A percentile compares a stretch with the other conserved stretches of the same genome.
Evolutionary conservation across 345 rosid genomes (phyloP).

Genomic region (Eucalyptus sp.): DNA sequence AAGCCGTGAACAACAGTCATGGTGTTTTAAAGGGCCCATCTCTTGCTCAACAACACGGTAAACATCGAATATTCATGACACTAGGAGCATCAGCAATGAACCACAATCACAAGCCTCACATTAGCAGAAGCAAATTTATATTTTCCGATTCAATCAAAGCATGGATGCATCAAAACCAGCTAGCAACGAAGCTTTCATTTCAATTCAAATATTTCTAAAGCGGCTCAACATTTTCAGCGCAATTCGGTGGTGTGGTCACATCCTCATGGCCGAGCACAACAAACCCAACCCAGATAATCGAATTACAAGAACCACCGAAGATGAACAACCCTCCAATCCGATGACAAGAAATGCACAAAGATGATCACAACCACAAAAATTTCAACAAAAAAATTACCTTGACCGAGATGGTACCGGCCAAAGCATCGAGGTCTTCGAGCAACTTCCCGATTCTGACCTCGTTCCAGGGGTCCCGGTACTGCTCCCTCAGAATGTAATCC

Average conservation of each 20-base stretch:
- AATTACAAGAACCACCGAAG: not conserved
- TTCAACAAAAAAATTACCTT: constrained; percentile 27
- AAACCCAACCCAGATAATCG: not conserved
- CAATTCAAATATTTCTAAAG: not conserved
- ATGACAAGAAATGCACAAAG: not conserved
- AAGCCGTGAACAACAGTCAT: not conserved
- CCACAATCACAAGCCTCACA: not conserved
- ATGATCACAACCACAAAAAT: not conserved
- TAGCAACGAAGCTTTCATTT: not conserved
- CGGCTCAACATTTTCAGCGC: not conserved
- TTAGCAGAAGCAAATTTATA: not conserved
- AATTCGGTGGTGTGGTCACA: not conserved
- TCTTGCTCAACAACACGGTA: not conserved
- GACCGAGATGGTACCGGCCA: constrained; percentile 85
- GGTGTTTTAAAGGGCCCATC: not conserved
- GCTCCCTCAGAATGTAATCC: constrained; percentile 63
- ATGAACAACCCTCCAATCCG: not conserved
- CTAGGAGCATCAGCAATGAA: not conserved
- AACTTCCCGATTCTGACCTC: constrained; percentile 80
- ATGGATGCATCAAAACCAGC: not conserved
- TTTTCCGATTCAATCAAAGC: not conserved
- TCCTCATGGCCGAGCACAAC: not conserved
- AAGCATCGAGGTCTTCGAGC: constrained; percentile 91
- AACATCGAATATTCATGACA: not conserved
- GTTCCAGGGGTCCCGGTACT: constrained; percentile 87